Conservation (phyloP, 768 basidiomycete genomes). For the Lepiota subincarnata region DNA sequence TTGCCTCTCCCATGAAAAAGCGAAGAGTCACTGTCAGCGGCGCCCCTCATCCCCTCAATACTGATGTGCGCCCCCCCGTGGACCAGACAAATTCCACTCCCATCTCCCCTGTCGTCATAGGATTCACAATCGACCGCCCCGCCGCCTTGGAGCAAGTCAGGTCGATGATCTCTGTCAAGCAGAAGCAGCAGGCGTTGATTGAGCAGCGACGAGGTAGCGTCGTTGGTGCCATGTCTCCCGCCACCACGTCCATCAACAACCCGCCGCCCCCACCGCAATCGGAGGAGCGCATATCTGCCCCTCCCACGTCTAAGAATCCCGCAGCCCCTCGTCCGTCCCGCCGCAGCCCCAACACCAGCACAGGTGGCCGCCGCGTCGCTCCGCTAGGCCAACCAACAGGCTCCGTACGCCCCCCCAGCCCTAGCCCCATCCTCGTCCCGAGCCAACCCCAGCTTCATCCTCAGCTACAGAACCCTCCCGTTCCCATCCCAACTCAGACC, state of each 20-base stretch:
- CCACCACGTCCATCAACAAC: conserved; percentile 24
- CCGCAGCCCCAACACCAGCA: conserved; percentile 34
- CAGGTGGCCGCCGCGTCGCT: conserved; percentile 23
- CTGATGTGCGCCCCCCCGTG: conserved; percentile 39
- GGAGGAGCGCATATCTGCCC: conserved; percentile 10
- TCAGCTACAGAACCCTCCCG: conserved; percentile 15
- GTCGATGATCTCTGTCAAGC: conserved; percentile 59
- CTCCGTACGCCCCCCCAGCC: conserved; percentile 28
- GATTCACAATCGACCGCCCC: conserved; percentile 51
- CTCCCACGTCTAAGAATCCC: conserved; percentile 3
- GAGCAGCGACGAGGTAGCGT: conserved; percentile 66
- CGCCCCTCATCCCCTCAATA: conserved; percentile 50
- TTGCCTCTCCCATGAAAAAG: conserved; percentile 51
- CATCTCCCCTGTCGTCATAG: conserved; percentile 64
- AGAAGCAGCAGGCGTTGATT: conserved; percentile 66
- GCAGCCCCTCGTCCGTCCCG: conserved; percentile 24
- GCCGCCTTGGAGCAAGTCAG: conserved; percentile 57
- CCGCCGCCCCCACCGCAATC: conserved; percentile 13
- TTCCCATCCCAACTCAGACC: conserved; percentile 33
- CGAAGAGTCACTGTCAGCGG: conserved; percentile 72
- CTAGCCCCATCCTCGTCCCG: conserved; percentile 28
- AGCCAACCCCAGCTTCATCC: conserved; percentile 19
- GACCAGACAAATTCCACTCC: conserved; percentile 50
- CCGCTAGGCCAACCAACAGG: conserved; percentile 17
- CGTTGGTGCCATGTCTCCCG: conserved; percentile 36